Evolutionary conservation across 164 flowering plant species (phyloP), one percentile per base, ranked within the genome.

Genomic region (Vitis riparia): DNA sequence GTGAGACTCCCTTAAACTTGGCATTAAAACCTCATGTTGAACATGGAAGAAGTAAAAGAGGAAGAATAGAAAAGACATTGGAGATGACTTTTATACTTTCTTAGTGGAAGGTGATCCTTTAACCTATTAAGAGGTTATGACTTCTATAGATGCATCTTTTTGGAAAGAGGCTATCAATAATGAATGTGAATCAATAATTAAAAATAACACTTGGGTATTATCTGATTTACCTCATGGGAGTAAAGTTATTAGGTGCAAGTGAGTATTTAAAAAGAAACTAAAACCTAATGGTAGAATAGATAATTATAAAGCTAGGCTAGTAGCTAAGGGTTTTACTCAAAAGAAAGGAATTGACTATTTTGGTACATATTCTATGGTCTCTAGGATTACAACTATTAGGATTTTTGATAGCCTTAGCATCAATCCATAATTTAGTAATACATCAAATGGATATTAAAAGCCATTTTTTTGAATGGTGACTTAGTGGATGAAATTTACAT

Each of bases 151-250:
- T 3, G 44, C 44, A 3, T 7, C 5, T 6, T 37, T 37, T 37
- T 5, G 44, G 44, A 37, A 37, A 6, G 44, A 37, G 0, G 44
- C 44, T 37, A 37, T 37, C 7, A 37, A 37, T 37, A 37, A 2
- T 37, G 44, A 37, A 37, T 3, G 2, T 37, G 44, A 37, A 37
- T 37, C 44, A 37, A 37, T 37, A 3, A 3, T 37, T 3, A 49
- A 29, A 59, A 68, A 60, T 60, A 51, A 68, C 9, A 60, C 65
- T 48, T 68, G 58, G 57, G 44, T 59, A 5, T 8, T 66, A 27
- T 14, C 8, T 48, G 50, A 59, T n/a, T 1, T 68, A 27, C 60
- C 65, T 23, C 6, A 23, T 3, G 13, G 50, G 5, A 27, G 9
- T 16, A 69, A 69, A 32, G 48, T 37, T 1, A 51, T 69, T 0